Evolutionary conservation across 2,329 filamentous ascomycete genomes (phyloP), one percentile per base, ranked within the genome.

Genomic region (Epichloe bromicola): DNA sequence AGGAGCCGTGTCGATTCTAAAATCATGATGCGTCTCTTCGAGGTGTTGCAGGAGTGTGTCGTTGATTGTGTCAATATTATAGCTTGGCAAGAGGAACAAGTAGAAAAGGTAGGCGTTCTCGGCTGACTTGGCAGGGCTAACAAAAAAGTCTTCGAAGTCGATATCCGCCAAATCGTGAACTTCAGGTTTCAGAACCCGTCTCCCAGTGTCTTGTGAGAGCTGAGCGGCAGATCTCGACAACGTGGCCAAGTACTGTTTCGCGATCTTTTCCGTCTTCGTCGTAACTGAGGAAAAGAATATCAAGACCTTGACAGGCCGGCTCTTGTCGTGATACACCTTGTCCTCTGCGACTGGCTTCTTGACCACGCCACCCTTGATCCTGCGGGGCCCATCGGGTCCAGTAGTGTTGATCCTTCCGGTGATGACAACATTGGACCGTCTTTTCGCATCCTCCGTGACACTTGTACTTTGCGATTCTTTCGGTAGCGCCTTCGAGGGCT

Each of bases 71-170:
- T 96, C 91, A 61, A 96, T 95, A 62, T 97, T 94, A 72, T 96
- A 97, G 56, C 86, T 90, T 0, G 91, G 93, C 4, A 96, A 68
- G 38, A 97, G 70, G 50, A 97, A 75, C 39, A 94, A 73, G 67
- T 97, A 98, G 59, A 96, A 83, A 59, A 83, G 79, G 54, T 83
- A 80, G 3, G 76, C 67, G n/a, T 73, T 66, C 2, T 71, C 64
- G 26, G 70, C 64, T 5, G 70, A 62, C 63, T 86, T 86, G 0
- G 90, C 88, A 1, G 82, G 79, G 2, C 76, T 78, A 52, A 95
- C 81, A 63, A 97, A 97, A 97, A 85, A 95, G 62, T 96, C 89
- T 60, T 98, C 91, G 59, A 91, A 87, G 60, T 97, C 91, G 49
- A 94, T 78, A 54, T 95, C 83, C 2, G 90, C 83, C 26, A 97